phyloP scores from a whole-genome alignment of 345 rosid species.

The Aurinia saxatilis region DNA sequence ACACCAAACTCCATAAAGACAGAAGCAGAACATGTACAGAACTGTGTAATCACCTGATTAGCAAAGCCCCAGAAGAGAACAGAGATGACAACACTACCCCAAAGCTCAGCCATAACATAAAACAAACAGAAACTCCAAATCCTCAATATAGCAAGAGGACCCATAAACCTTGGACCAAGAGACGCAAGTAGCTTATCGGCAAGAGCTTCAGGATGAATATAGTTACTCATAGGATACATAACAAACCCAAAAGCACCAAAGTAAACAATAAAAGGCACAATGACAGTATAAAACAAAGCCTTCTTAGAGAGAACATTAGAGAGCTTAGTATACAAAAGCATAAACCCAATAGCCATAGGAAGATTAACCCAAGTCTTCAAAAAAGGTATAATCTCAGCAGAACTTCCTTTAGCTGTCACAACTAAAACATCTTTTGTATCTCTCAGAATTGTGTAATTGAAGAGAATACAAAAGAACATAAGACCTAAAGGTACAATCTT shows the following conservation, averaged over 20 bases:
- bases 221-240: slow-evolving; percentile 85
- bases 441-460: slow-evolving; percentile 88
- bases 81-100: slow-evolving; percentile 97
- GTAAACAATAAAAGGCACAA: slow-evolving; percentile 83
- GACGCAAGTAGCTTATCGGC: slow-evolving; percentile 69
- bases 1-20: no score
- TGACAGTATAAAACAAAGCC: slow-evolving; percentile 78
- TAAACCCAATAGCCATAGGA: slow-evolving; percentile 97
- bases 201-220: slow-evolving; percentile 75
- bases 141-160: slow-evolving; percentile 93
- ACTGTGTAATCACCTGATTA: slow-evolving; percentile 60
- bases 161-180: slow-evolving; percentile 91
- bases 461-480: slow-evolving; percentile 94
- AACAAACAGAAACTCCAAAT: slow-evolving; percentile 97
- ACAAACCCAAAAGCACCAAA: slow-evolving; percentile 93
- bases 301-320: slow-evolving; percentile 73
- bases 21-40: neutral
- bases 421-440: slow-evolving; percentile 97
- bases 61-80: slow-evolving; percentile 99
- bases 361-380: slow-evolving; percentile 97
- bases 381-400: slow-evolving; percentile 96
- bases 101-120: slow-evolving; percentile 99
- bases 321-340: slow-evolving; percentile 76
- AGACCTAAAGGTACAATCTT: slow-evolving; percentile 90
- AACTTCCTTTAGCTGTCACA: slow-evolving; percentile 92